Evolutionary conservation across 1,284 basidiomycete genomes (phyloP), one percentile per base, ranked within the genome.

Genomic region (Leccinum laetum): DNA sequence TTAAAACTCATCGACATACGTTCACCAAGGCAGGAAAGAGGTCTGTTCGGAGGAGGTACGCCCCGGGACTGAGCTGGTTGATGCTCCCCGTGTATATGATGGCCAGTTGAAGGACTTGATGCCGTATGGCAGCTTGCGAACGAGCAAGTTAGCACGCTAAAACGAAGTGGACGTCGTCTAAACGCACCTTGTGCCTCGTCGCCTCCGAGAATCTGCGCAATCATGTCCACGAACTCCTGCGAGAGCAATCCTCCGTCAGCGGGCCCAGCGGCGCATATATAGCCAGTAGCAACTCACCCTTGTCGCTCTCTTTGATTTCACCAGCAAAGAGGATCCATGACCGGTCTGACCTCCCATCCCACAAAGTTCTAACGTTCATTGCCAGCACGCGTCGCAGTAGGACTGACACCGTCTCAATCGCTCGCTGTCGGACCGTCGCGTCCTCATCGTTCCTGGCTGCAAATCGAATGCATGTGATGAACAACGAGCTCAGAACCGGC

Each of bases 261-360:
- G 0, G 21, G 55, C 16, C 37, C 24, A 1, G 6, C 32, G 14
- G 7, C 41, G 8, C 3, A 5, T 9, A 59, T 35, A 32, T 58
- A 37, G 26, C n/a, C n/a, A 26, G 24, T 26, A 58, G 41, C 49
- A 72, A 37, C n/a, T 64, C 65, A 86, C 86, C 77, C 13, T 68
- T 67, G 71, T 90, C 88, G 63, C 86, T 88, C 61, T 82, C 78
- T 10, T 75, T 78, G 5, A 88, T 84, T 29, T 83, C 84, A 7
- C 86, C 86, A 3, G 86, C 86, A 61, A 90, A 82, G 29, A 88
- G 73, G 46, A 89, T 85, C 88, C 26, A 90, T 90, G 9, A 86
- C 26, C 26, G 24, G 24, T 24, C 3, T 26, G 26, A 26, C 81
- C 71, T 90, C 88, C 86, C 86, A 89, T 24, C 89, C 89, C 3